Evolutionary conservation across 345 rosid species (phyloP).

Genomic region (Firmiana major): DNA sequence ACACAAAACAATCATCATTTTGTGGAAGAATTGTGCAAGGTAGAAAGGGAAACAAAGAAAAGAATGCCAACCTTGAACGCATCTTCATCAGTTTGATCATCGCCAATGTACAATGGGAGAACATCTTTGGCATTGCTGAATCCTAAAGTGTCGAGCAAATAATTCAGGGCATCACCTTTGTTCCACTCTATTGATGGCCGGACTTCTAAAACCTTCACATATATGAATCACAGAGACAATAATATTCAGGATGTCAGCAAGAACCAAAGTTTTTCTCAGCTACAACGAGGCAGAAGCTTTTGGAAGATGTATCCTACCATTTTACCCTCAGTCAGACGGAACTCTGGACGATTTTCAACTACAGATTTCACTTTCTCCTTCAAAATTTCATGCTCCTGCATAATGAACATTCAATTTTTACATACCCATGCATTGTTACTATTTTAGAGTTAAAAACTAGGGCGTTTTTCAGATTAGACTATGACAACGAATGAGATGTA

Average conservation of each 20-base stretch:
- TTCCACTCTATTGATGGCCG: constrained; percentile 60
- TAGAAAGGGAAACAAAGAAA: not conserved
- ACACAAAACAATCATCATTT: not conserved
- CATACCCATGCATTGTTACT: not conserved
- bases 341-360: constrained; percentile 27
- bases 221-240: not conserved
- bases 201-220: constrained; percentile 45
- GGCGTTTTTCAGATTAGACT: not conserved
- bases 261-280: not conserved
- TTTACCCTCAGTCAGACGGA: constrained; percentile 41
- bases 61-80: constrained; percentile 41
- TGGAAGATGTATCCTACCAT: constrained; percentile 29
- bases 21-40: not conserved
- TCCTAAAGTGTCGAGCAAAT: constrained; percentile 43
- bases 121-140: constrained; percentile 35
- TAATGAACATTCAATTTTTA: not conserved
- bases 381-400: constrained; percentile 28
- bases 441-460: not conserved
- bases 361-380: constrained; percentile 39
- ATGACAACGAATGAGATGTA: no score
- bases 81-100: constrained; percentile 61
- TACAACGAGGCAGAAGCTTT: not conserved
- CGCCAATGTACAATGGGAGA: constrained; percentile 55
- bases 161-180: constrained; percentile 53
- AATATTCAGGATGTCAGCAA: not conserved